These are phyloP conservation scores for Pseudoscleropodium purum DNA, from an alignment of 225 moss, liverwort and hornwort species.

Conservation along the genomic window DNA sequence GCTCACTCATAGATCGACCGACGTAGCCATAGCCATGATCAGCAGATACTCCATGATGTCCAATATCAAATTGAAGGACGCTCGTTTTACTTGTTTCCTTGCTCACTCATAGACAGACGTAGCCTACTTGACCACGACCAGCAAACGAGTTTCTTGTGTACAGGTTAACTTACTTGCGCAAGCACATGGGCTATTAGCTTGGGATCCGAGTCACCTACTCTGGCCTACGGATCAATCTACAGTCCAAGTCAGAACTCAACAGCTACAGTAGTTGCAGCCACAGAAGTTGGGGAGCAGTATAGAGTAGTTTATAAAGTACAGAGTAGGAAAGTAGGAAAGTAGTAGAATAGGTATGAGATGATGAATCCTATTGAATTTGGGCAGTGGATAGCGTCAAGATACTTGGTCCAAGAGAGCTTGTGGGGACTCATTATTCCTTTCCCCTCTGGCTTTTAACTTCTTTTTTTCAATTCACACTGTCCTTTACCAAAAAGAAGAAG, in stretches of 20 bases:
- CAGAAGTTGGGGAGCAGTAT: too few relatives aligned
- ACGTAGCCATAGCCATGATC: too few relatives aligned
- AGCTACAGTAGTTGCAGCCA: neutral
- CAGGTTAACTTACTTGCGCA: too few relatives aligned
- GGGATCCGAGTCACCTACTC: neutral
- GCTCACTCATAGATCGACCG: too few relatives aligned
- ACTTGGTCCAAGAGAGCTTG: neutral
- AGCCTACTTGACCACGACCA: neutral
- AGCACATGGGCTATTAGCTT: neutral
- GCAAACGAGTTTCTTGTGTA: neutral
- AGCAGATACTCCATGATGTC: too few relatives aligned
- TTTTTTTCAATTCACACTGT: too few relatives aligned
- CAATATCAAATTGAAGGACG: neutral
- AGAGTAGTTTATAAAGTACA: too few relatives aligned
- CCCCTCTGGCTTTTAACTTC: too few relatives aligned
- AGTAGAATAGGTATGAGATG: too few relatives aligned
- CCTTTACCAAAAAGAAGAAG: too few relatives aligned
- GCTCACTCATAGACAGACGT: neutral
- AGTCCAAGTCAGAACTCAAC: neutral
- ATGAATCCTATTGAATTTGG: neutral
- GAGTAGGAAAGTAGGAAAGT: neutral
- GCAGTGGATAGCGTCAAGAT: neutral
- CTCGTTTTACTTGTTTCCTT: neutral
- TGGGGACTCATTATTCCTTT: too few relatives aligned
- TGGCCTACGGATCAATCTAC: too few relatives aligned